A percentile compares a stretch with the other conserved stretches of the same genome.
phyloP scores from a whole-genome alignment of 257 asterid species.

The Nicotiana otophora region DNA sequence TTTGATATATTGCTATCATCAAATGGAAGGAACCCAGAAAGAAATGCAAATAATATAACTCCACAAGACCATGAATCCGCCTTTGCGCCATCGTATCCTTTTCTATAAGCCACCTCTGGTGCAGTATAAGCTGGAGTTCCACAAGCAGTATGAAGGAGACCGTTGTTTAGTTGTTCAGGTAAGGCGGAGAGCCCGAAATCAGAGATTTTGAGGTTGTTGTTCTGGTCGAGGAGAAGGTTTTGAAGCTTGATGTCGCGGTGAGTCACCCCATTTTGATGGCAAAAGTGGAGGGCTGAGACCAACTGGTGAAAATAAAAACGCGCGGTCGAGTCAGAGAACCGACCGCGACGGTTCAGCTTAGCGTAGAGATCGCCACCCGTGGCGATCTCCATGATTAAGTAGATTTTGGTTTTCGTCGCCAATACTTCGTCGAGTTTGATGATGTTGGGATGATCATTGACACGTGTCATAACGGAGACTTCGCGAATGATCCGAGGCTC shows the following conservation, averaged over 20 bases:
- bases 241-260: slow-evolving; percentile 93
- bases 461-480: slow-evolving; percentile 78
- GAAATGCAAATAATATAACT: slow-evolving; percentile 49
- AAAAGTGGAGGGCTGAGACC: slow-evolving; percentile 65
- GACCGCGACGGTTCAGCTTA: slow-evolving; percentile 45
- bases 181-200: slow-evolving; percentile 92
- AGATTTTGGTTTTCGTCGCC: slow-evolving; percentile 73
- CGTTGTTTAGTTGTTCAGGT: slow-evolving; percentile 57
- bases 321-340: slow-evolving; percentile 51
- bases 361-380: slow-evolving; percentile 68
- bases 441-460: slow-evolving; percentile 54
- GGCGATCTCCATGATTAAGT: slow-evolving; percentile 84
- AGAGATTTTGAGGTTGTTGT: slow-evolving; percentile 52
- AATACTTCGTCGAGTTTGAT: slow-evolving; percentile 69
- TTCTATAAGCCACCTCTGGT: slow-evolving; percentile 63
- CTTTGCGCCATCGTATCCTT: slow-evolving; percentile 71
- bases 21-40: slow-evolving; percentile 58
- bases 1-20: slow-evolving; percentile 54
- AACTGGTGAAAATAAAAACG: slow-evolving; percentile 58
- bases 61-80: slow-evolving; percentile 99
- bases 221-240: slow-evolving; percentile 61
- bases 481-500: slow-evolving; percentile 69
- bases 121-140: slow-evolving; percentile 93
- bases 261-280: slow-evolving; percentile 69
- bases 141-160: slow-evolving; percentile 65